Conservation (phyloP, 331 rosid species). For the Pyrus hybrid region DNA sequence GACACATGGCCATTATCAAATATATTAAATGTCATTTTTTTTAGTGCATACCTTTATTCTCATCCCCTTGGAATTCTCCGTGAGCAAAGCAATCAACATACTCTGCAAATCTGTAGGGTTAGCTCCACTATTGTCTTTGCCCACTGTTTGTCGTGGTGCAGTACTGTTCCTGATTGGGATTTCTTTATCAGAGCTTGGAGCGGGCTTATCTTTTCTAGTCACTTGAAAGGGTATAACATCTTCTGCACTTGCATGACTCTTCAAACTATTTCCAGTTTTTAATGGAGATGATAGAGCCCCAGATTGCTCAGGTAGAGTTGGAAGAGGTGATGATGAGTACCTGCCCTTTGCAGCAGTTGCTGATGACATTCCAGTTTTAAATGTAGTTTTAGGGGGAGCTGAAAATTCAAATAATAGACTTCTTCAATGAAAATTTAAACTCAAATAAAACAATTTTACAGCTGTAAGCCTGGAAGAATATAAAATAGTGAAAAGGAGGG, state of each 20-base stretch:
- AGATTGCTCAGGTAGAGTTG: conserved; percentile 61
- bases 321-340: conserved; percentile 62
- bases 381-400: conserved; percentile 53
- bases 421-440: conserved; percentile 2
- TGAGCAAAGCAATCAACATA: conserved; percentile 53
- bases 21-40: not conserved
- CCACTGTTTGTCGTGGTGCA: conserved; percentile 35
- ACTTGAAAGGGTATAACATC: conserved; percentile 46
- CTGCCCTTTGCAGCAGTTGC: conserved; percentile 50
- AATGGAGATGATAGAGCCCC: conserved; percentile 61
- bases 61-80: conserved; percentile 85
- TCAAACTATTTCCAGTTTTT: conserved; percentile 42
- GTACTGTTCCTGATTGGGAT: conserved; percentile 30
- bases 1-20: not conserved
- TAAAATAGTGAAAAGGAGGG: not conserved
- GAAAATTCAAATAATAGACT: conserved; percentile 30
- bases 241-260: conserved; percentile 33
- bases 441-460: conserved; percentile 2
- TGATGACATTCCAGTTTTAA: conserved; percentile 49
- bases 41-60: conserved; percentile 45
- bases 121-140: conserved; percentile 52
- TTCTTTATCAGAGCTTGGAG: conserved; percentile 50
- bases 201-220: conserved; percentile 42
- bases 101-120: conserved; percentile 65
- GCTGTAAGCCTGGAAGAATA: not conserved